phyloP scores from a whole-genome alignment of 1,284 basidiomycete species.

The Mycena sp. region DNA sequence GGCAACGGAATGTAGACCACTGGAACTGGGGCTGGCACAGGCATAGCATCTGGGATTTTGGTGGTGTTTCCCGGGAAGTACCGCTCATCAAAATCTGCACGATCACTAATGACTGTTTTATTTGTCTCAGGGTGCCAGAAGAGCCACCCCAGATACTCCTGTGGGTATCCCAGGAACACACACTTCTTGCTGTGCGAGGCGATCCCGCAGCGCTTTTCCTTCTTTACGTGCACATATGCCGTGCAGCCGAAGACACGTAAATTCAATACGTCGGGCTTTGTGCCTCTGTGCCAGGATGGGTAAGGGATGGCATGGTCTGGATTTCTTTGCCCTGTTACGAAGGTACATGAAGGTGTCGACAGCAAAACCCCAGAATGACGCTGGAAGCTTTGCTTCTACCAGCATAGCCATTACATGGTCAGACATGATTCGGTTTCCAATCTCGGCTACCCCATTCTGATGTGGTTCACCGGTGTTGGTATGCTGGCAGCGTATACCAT shows the following conservation, averaged over 20 bases:
- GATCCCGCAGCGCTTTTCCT: conserved; percentile 35
- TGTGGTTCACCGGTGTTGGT: conserved; percentile 30
- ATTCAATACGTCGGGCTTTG: conserved; percentile 37
- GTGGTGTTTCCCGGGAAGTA: conserved; percentile 30
- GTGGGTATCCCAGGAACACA: conserved; percentile 43
- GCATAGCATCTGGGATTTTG: background rate
- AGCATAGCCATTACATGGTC: conserved; percentile 32
- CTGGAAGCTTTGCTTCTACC: conserved; percentile 28
- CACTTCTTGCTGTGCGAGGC: conserved; percentile 38
- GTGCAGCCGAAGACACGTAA: conserved; percentile 42
- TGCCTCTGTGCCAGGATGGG: conserved; percentile 27
- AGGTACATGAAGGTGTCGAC: conserved; percentile 24
- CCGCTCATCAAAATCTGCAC: conserved; percentile 37
- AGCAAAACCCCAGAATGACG: conserved; percentile 31
- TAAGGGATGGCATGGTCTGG: conserved; percentile 28
- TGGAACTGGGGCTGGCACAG: background rate
- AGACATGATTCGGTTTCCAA: conserved; percentile 25
- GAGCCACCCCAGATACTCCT: conserved; percentile 38
- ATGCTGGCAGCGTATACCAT: conserved; percentile 31
- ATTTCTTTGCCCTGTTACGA: conserved; percentile 21
- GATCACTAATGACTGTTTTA: conserved; percentile 35
- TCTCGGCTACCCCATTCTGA: conserved; percentile 38
- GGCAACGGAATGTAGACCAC: background rate
- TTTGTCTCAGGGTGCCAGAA: conserved; percentile 40
- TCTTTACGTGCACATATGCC: conserved; percentile 42